Percentiles rank a stretch among this genome's conserved stretches.
Conservation (phyloP, 345 rosid genomes). For the Syzygium grande region DNA sequence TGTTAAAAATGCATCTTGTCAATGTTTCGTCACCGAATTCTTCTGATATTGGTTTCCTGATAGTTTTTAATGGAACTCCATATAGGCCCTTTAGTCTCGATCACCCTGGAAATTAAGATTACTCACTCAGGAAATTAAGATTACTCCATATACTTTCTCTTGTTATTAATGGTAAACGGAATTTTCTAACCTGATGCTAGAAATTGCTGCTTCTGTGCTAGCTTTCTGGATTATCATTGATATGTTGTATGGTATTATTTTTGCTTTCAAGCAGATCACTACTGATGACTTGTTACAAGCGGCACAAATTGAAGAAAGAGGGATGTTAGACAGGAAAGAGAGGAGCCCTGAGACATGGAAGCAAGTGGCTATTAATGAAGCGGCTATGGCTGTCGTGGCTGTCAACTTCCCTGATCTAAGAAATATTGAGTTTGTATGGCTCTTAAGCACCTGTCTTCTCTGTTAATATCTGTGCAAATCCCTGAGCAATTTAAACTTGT, state of each 20-base stretch:
- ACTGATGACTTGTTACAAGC: conserved; percentile 95
- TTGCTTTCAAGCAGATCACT: conserved; percentile 57
- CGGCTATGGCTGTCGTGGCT: conserved; percentile 92
- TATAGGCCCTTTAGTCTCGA: not conserved
- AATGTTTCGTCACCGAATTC: not conserved
- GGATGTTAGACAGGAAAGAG: conserved; percentile 81
- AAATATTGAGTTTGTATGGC: conserved; percentile 78
- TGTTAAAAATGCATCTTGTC: not conserved
- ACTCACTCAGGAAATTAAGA: not conserved
- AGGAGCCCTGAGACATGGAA: conserved; percentile 75
- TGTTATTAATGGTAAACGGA: not conserved
- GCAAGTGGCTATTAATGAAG: conserved; percentile 89
- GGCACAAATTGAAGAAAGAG: conserved; percentile 95
- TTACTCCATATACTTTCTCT: not conserved
- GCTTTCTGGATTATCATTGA: not conserved
- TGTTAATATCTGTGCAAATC: not conserved
- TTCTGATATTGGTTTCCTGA: not conserved
- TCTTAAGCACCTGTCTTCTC: conserved; percentile 4
- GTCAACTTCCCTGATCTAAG: conserved; percentile 88
- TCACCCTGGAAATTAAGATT: not conserved
- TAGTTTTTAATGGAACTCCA: not conserved
- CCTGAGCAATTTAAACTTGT: not conserved
- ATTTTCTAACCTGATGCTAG: not conserved
- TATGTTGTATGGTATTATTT: not conserved
- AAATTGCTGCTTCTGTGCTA: not conserved